Conservation (phyloP, 331 rosid genomes). For the Malus hybrid region DNA sequence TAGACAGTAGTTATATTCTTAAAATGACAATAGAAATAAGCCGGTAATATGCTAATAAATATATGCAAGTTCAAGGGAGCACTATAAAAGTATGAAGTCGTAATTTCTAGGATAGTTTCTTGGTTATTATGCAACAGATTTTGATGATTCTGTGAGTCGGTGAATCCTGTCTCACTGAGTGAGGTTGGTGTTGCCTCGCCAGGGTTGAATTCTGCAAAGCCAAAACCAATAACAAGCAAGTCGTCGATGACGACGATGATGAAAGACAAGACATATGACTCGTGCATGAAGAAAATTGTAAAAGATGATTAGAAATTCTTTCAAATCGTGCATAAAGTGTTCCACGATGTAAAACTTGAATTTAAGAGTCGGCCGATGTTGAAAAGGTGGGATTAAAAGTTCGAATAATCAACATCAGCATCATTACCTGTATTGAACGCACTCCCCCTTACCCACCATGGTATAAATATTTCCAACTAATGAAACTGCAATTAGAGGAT, state of each 20-base stretch:
- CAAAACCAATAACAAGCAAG: background rate
- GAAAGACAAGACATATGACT: background rate
- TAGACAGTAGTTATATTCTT: too few relatives aligned
- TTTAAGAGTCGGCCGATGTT: background rate
- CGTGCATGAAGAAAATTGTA: background rate
- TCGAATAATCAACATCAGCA: conserved; percentile 1
- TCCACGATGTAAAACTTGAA: background rate
- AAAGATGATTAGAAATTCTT: background rate
- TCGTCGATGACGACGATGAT: background rate
- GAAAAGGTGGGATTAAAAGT: background rate
- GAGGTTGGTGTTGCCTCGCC: background rate
- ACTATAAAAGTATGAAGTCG: too few relatives aligned
- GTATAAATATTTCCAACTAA: background rate
- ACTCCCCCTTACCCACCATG: background rate
- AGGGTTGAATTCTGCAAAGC: background rate
- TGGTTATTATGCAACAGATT: too few relatives aligned
- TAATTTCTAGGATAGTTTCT: too few relatives aligned
- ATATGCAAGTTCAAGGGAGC: too few relatives aligned
- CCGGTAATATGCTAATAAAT: too few relatives aligned
- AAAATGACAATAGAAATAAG: too few relatives aligned
- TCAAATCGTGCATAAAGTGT: background rate
- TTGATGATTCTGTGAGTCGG: too few relatives aligned
- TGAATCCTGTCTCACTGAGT: too few relatives aligned
- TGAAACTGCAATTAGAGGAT: background rate
- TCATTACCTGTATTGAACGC: background rate